Conservation (phyloP, 2,329 filamentous ascomycete species). For the Fusarium temperatum region DNA sequence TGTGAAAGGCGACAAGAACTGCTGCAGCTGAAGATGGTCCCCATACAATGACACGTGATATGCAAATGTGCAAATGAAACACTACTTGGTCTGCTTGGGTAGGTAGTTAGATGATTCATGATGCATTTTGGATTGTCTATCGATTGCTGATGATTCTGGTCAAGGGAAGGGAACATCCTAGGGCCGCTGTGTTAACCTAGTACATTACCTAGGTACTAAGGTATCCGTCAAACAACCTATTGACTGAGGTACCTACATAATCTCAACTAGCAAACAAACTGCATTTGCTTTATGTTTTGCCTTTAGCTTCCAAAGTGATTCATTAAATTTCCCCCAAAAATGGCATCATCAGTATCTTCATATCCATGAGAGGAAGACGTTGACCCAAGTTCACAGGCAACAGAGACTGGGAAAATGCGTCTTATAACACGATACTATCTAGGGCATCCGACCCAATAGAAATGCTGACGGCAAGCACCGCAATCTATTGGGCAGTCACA, state of each 20-base stretch:
- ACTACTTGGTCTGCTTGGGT: not conserved
- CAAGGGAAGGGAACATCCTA: constrained; percentile 3
- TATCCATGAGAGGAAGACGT: not conserved
- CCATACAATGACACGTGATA: too few species aligned
- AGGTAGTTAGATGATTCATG: not conserved
- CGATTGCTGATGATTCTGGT: not conserved
- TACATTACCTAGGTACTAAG: not conserved
- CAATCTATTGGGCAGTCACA: not conserved
- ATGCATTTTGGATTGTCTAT: not conserved
- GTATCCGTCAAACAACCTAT: not conserved
- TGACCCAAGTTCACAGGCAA: not conserved
- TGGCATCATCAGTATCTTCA: not conserved
- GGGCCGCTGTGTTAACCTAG: not conserved
- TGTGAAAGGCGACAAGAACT: not conserved
- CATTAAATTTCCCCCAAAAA: too few species aligned
- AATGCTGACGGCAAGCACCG: not conserved
- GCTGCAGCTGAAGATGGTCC: too few species aligned
- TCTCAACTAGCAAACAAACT: not conserved
- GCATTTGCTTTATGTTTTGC: not conserved
- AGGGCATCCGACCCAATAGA: constrained; percentile 1
- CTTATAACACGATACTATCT: not conserved
- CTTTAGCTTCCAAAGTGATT: not conserved
- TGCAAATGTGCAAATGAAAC: not conserved
- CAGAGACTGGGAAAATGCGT: constrained; percentile 5
- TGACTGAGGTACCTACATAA: not conserved